These are phyloP conservation scores for Kockovaella imperatae DNA, from an alignment of 768 basidiomycete species.

Conservation along the genomic window DNA sequence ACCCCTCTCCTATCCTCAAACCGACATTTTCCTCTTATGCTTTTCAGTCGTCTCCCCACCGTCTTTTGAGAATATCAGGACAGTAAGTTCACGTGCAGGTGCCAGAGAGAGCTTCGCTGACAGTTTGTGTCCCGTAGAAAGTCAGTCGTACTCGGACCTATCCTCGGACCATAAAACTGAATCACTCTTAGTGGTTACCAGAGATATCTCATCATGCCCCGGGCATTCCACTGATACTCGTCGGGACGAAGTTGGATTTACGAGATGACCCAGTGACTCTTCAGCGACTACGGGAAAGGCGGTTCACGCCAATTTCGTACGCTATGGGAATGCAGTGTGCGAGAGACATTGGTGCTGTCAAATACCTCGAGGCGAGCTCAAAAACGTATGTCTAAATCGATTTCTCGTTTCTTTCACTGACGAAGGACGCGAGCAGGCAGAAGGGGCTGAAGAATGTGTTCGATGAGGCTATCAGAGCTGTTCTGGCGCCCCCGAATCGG, in stretches of 20 bases:
- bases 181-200: conserved; percentile 28
- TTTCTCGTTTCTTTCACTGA: neutral
- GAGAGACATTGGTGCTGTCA: conserved; percentile 89
- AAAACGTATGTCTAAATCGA: conserved; percentile 31
- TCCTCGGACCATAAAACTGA: conserved; percentile 49
- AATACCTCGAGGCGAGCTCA: conserved; percentile 47
- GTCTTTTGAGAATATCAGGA: conserved; percentile 96
- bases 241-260: conserved; percentile 94
- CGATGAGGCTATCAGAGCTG: conserved; percentile 96
- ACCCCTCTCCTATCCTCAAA: conserved; percentile 96
- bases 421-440: conserved; percentile 54
- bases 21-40: conserved; percentile 98
- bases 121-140: conserved; percentile 3
- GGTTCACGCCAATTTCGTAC: conserved; percentile 92
- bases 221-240: conserved; percentile 81
- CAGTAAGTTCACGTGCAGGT: conserved; percentile 58
- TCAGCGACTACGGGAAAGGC: conserved; percentile 87
- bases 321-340: conserved; percentile 73
- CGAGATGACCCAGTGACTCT: conserved; percentile 90
- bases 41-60: conserved; percentile 97
- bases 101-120: no score
- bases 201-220: conserved; percentile 98
- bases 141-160: conserved; percentile 1
- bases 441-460: conserved; percentile 98
- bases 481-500: conserved; percentile 48